A percentile compares a stretch with the other conserved stretches of the same genome.
phyloP scores from a whole-genome alignment of 2,329 filamentous ascomycete species.

The Chaetoscypha palmicola region DNA sequence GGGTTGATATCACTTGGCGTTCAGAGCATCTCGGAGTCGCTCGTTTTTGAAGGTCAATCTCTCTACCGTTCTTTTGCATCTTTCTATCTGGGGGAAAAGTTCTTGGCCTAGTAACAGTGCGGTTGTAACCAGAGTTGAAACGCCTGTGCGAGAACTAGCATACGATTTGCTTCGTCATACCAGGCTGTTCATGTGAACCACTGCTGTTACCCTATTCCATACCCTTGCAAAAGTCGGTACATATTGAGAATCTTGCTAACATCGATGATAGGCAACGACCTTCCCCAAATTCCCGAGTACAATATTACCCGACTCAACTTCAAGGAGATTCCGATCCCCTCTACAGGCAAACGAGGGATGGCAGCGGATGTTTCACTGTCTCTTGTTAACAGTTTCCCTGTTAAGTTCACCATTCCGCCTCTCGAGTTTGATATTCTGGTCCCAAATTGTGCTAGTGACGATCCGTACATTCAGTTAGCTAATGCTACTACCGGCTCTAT shows the following conservation, averaged over 20 bases:
- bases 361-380: constrained; percentile 70
- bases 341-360: constrained; percentile 52
- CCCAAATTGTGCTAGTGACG: constrained; percentile 65
- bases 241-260: constrained; percentile 20
- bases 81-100: constrained; percentile 55
- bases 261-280: constrained; percentile 47
- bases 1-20: constrained; percentile 74
- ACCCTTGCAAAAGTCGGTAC: no score
- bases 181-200: no score
- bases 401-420: constrained; percentile 69
- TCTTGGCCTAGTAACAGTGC: constrained; percentile 31
- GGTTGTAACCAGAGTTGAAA: no score
- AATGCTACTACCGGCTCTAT: constrained; percentile 64
- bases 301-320: constrained; percentile 77
- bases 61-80: constrained; percentile 58
- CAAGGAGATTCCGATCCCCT: constrained; percentile 55
- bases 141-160: no score
- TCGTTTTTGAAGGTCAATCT: constrained; percentile 78
- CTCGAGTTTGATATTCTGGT: constrained; percentile 82
- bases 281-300: constrained; percentile 74
- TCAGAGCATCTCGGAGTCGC: constrained; percentile 64
- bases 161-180: no score
- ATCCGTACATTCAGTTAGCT: constrained; percentile 72
- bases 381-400: constrained; percentile 68
- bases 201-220: no score